phyloP scores from a whole-genome alignment of 2,329 filamentous ascomycete genomes.

The Ceratocystis huliohia region DNA sequence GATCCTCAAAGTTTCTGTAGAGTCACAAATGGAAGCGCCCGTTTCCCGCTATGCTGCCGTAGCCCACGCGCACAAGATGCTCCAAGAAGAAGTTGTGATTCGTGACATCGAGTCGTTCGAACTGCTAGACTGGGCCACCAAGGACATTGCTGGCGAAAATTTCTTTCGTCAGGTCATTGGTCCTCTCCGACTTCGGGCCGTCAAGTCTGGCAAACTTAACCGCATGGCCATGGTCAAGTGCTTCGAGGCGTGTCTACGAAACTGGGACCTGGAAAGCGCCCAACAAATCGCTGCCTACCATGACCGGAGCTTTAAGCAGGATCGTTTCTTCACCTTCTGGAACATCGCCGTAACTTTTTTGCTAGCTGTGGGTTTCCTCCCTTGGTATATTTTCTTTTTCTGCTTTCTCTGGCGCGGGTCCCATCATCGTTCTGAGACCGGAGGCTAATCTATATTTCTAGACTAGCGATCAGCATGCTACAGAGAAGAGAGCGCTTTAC shows the following conservation, averaged over 20 bases:
- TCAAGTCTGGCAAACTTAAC: constrained; percentile 38
- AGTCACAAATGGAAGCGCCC: constrained; percentile 12
- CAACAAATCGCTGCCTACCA: constrained; percentile 41
- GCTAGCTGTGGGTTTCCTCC: constrained; percentile 34
- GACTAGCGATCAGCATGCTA: constrained; percentile 36
- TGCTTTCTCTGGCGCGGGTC: neutral
- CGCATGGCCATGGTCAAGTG: constrained; percentile 38
- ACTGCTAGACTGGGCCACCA: constrained; percentile 43
- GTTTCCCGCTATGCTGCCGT: constrained; percentile 15
- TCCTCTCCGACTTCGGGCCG: constrained; percentile 33
- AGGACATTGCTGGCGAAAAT: constrained; percentile 29
- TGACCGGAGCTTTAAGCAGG: constrained; percentile 39
- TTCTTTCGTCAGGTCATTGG: constrained; percentile 39
- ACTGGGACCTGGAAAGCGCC: constrained; percentile 34
- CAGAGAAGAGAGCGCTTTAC: constrained; percentile 40
- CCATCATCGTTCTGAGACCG: neutral
- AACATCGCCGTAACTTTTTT: constrained; percentile 43
- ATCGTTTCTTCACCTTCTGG: constrained; percentile 40
- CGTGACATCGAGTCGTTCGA: constrained; percentile 41
- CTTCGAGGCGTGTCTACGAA: constrained; percentile 40
- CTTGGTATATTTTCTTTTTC: neutral
- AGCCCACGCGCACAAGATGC: constrained; percentile 6
- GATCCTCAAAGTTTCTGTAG: constrained; percentile 13
- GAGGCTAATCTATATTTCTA: constrained; percentile 23
- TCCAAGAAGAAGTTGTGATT: constrained; percentile 35